Conservation (phyloP, 2,329 filamentous ascomycete species). For the Albifimbria verrucaria region DNA sequence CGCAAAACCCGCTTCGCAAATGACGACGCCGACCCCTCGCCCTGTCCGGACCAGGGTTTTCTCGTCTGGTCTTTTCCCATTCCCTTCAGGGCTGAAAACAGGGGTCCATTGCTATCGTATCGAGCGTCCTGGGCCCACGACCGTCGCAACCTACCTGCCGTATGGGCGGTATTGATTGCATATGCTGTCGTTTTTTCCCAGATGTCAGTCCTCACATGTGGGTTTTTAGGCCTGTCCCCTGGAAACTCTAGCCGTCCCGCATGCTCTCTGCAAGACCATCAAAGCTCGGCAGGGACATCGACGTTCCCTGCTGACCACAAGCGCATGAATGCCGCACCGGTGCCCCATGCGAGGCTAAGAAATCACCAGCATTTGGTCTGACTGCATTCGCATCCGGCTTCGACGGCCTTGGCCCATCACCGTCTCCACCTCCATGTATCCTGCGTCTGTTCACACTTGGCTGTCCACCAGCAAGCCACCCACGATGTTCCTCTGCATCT, state of each 20-base stretch:
- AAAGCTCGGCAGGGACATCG: background rate
- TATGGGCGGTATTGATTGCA: background rate
- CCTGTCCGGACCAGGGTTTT: background rate
- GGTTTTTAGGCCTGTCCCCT: no score
- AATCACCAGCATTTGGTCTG: background rate
- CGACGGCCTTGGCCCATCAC: background rate
- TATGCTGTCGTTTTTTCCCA: background rate
- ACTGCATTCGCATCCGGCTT: conserved; percentile 3
- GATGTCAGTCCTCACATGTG: no score
- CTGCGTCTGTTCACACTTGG: background rate
- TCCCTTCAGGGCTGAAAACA: background rate
- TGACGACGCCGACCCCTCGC: background rate
- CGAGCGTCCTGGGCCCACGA: background rate
- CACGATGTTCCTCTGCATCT: conserved; percentile 1
- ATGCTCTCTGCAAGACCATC: background rate
- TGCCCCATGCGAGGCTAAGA: background rate
- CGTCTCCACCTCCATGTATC: background rate
- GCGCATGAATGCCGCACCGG: background rate
- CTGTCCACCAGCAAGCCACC: conserved; percentile 2
- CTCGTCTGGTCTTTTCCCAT: background rate
- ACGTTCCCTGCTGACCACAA: background rate
- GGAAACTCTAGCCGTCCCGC: background rate
- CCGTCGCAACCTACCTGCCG: background rate
- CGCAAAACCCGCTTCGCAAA: background rate
- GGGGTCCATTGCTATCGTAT: background rate